Evolutionary conservation across 163 green algal genomes (phyloP), one percentile per base, ranked within the genome.

Genomic region (Scenedesmus sp.): DNA sequence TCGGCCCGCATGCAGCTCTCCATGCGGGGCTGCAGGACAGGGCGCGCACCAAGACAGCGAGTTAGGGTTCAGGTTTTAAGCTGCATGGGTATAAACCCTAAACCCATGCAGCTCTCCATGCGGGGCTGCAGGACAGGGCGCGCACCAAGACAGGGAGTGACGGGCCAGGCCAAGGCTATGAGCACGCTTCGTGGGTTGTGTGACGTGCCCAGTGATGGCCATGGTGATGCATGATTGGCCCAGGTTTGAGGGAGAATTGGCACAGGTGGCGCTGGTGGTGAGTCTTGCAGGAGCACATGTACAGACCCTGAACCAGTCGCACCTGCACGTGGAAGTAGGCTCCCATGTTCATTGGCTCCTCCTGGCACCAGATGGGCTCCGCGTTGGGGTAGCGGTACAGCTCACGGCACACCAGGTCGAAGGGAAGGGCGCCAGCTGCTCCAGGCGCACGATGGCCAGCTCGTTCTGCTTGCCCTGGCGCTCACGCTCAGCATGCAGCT

Each of bases 301-400:
- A 35, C 61, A 73, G 3, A 73, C 22, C 35, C 3, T 0, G 40
- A 9, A 76, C 1, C 65, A 18, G 3, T 20, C 73, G 33, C 68
- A 91, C 86, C 91, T 96, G 92, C 24, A 99, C 91, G 91, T 99
- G 97, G 70, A 94, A 92, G 92, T 98, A 99, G 1, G 97, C 97
- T 18, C 98, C 98, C 98, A 99, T 99, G 97, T 99, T 99, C 95
- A 97, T 97, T 30, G 98, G 98, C 96, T 99, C 98, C 95, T 99
- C 97, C 93, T 99, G 97, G 78, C 89, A 95, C 95, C 95, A 98
- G 82, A 98, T 65, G 35, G 96, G 88, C 94, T 99, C 96, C 16
- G 98, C 98, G 89, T 99, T 98, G 92, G 97, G 97, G 96, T 99
- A 99, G 87, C 98, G 96, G 85, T 72, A 88, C 33, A 99, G 93